Evolutionary conservation across 2,329 filamentous ascomycete genomes (phyloP).

Genomic region (Colletotrichum destructivum): DNA sequence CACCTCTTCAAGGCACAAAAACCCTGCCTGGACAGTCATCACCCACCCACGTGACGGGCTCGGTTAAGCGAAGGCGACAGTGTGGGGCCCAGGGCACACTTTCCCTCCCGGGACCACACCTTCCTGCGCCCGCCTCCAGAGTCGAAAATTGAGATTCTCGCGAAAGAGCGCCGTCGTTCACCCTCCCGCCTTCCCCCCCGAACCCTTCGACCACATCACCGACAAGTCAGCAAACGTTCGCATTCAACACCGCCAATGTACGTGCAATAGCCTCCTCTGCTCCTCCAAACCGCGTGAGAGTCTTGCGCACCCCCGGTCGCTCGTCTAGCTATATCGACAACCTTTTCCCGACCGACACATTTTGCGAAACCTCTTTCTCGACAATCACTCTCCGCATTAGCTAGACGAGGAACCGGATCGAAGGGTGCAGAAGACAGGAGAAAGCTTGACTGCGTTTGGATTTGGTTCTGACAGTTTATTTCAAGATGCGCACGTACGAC

Average conservation of each 20-base stretch:
- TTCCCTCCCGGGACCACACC: constrained; percentile 22
- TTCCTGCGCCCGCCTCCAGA: constrained; percentile 15
- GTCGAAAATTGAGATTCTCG: constrained; percentile 40
- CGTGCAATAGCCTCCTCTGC: constrained; percentile 13
- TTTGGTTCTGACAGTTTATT: constrained; percentile 36
- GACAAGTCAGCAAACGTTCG: constrained; percentile 42
- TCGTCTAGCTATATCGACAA: constrained; percentile 10
- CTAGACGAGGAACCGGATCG: constrained; percentile 2
- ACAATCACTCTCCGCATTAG: not conserved
- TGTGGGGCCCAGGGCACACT: constrained; percentile 35
- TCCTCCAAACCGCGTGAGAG: not conserved
- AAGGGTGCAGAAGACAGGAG: not conserved
- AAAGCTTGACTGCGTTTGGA: not conserved
- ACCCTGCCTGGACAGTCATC: not conserved
- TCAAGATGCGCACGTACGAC: constrained; percentile 78
- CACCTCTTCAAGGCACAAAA: not conserved
- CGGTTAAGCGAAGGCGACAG: constrained; percentile 29
- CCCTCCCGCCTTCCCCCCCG: constrained; percentile 20
- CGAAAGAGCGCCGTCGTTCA: constrained; percentile 25
- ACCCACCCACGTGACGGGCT: constrained; percentile 25
- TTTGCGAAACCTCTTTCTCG: not conserved
- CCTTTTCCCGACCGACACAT: not conserved
- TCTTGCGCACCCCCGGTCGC: not conserved
- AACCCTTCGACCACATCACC: constrained; percentile 39
- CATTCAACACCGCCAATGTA: constrained; percentile 43